Evolutionary conservation across 345 rosid genomes (phyloP).

Genomic region (Brassica incana): DNA sequence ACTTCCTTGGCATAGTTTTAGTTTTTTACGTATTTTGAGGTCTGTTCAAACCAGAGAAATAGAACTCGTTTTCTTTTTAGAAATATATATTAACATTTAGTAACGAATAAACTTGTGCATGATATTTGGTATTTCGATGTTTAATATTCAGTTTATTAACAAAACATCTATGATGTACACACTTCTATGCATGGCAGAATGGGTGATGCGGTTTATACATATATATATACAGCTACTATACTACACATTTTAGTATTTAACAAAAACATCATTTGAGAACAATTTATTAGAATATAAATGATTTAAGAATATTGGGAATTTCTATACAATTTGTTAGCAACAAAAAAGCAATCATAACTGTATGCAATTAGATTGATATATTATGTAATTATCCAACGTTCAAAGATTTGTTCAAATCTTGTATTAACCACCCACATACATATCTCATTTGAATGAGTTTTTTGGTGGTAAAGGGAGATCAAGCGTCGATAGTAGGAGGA

Average conservation of each 20-base stretch:
- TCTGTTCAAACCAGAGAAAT: neutral
- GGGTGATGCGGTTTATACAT: neutral
- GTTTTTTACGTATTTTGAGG: neutral
- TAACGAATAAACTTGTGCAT: neutral
- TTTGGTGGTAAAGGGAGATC: constrained; percentile 52
- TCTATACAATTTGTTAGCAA: neutral
- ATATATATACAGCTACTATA: neutral
- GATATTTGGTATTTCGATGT: neutral
- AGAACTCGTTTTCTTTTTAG: neutral
- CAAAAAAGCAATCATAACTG: neutral
- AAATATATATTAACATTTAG: neutral
- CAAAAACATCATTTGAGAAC: neutral
- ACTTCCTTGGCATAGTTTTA: constrained; percentile 17
- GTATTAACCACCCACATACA: neutral
- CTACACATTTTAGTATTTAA: neutral
- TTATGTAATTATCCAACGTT: neutral
- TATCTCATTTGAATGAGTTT: neutral
- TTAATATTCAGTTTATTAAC: neutral
- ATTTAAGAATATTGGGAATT: neutral
- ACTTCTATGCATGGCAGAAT: neutral
- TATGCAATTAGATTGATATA: neutral
- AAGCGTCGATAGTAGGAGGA: constrained; percentile 65
- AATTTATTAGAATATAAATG: neutral
- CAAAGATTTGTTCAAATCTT: neutral
- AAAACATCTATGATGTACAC: too few relatives aligned